A percentile compares a stretch with the other conserved stretches of the same genome.
These are phyloP conservation scores for Fusarium denticulatum DNA, from an alignment of 2,329 filamentous ascomycete species.

Conservation along the genomic window DNA sequence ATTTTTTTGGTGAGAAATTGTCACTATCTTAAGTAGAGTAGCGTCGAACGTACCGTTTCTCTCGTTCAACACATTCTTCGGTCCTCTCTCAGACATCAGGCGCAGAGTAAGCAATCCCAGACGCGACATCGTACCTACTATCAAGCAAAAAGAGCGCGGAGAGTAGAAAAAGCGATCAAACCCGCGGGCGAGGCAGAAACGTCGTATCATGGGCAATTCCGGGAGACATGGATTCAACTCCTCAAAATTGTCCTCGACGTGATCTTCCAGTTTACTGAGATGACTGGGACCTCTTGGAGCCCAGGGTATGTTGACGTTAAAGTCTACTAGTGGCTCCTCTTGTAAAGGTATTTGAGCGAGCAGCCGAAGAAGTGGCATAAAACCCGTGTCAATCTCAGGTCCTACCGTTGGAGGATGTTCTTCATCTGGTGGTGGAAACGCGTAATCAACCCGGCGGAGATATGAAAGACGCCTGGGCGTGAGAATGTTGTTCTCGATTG, in stretches of 20 bases:
- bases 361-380: background rate
- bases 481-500: background rate
- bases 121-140: conserved; percentile 3
- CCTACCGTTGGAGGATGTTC: background rate
- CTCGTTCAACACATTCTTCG: background rate
- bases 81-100: background rate
- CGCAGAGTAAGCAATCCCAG: background rate
- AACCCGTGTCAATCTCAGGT: background rate
- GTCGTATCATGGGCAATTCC: background rate
- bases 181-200: fast-evolving
- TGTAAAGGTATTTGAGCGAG: background rate
- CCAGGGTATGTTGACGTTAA: background rate
- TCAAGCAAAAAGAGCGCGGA: background rate
- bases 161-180: background rate
- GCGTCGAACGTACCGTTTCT: background rate
- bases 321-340: background rate
- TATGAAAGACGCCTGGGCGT: background rate
- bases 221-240: background rate
- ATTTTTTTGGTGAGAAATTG: background rate
- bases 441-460: background rate
- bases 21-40: background rate
- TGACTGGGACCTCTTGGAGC: background rate
- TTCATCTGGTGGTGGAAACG: background rate
- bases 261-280: background rate
- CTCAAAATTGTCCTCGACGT: background rate